A percentile compares a stretch with the other conserved stretches of the same genome.
These are phyloP conservation scores for Madurella fahalii DNA, from an alignment of 2,329 filamentous ascomycete species.

Conservation along the genomic window DNA sequence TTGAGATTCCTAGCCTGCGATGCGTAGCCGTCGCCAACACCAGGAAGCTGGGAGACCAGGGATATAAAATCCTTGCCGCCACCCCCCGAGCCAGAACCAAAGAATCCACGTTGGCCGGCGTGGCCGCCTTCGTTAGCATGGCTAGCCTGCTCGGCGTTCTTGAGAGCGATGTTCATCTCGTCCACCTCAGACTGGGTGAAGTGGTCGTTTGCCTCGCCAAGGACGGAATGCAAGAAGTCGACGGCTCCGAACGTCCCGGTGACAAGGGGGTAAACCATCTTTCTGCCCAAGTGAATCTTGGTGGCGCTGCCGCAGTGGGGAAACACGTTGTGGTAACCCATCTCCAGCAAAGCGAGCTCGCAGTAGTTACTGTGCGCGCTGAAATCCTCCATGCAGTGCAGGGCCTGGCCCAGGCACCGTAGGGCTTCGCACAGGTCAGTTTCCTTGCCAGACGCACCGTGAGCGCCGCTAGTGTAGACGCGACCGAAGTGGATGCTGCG, in stretches of 20 bases:
- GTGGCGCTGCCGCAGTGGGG: slow-evolving; percentile 66
- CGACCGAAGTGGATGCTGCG: slow-evolving; percentile 75
- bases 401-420: slow-evolving; percentile 68
- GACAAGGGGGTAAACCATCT: slow-evolving; percentile 67
- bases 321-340: slow-evolving; percentile 66
- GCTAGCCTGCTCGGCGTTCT: slow-evolving; percentile 57
- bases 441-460: slow-evolving; percentile 60
- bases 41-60: slow-evolving; percentile 71
- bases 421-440: slow-evolving; percentile 77
- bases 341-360: slow-evolving; percentile 70
- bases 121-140: slow-evolving; percentile 24
- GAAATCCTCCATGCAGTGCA: slow-evolving; percentile 76
- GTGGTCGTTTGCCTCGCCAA: slow-evolving; percentile 72
- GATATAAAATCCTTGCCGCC: slow-evolving; percentile 59
- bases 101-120: slow-evolving; percentile 33
- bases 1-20: slow-evolving; percentile 62
- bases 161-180: slow-evolving; percentile 70
- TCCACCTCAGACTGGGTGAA: slow-evolving; percentile 83
- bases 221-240: slow-evolving; percentile 77
- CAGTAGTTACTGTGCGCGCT: slow-evolving; percentile 81
- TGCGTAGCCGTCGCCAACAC: slow-evolving; percentile 61
- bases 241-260: slow-evolving; percentile 74
- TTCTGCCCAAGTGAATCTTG: slow-evolving; percentile 62
- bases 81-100: slow-evolving; percentile 33
- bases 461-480: slow-evolving; percentile 64